phyloP scores from a whole-genome alignment of 106 monocot genomes.

The Dioscorea dumetorum region DNA sequence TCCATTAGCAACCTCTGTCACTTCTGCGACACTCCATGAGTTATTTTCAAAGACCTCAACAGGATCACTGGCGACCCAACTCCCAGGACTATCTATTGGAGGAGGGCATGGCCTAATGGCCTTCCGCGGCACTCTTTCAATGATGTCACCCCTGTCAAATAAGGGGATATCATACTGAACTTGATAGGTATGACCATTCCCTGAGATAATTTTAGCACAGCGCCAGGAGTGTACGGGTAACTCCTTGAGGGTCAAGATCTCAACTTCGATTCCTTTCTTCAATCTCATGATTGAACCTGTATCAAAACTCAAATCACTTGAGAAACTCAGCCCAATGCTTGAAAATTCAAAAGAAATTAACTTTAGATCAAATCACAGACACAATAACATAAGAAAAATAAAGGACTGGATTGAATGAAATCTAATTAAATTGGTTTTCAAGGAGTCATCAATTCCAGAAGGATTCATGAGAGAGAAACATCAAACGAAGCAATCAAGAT shows the following conservation, averaged over 20 bases:
- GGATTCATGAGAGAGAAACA: too few relatives aligned
- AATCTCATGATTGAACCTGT: constrained; percentile 2
- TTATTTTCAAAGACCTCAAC: constrained; percentile 30
- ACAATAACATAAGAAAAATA: too few relatives aligned
- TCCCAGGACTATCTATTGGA: background rate
- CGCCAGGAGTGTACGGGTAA: constrained; percentile 1
- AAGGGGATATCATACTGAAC: constrained; percentile 4
- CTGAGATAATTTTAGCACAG: constrained; percentile 4
- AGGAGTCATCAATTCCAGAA: too few relatives aligned
- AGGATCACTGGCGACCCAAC: constrained; percentile 34
- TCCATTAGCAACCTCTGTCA: constrained; percentile 1
- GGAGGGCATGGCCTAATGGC: constrained; percentile 47
- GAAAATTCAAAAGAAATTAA: too few relatives aligned
- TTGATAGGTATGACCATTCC: constrained; percentile 9
- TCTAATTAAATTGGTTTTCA: too few relatives aligned
- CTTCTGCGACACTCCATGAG: constrained; percentile 44
- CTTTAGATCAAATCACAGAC: too few relatives aligned
- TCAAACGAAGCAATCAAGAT: too few relatives aligned
- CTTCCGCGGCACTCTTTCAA: constrained; percentile 27
- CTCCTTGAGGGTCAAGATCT: background rate
- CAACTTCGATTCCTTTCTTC: constrained; percentile 3
- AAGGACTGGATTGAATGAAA: too few relatives aligned
- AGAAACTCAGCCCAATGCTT: too few relatives aligned
- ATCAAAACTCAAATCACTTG: background rate
- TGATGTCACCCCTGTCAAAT: background rate